Evolutionary conservation across 179 eudicot species (phyloP).

Genomic region (Actinidia chinensis): DNA sequence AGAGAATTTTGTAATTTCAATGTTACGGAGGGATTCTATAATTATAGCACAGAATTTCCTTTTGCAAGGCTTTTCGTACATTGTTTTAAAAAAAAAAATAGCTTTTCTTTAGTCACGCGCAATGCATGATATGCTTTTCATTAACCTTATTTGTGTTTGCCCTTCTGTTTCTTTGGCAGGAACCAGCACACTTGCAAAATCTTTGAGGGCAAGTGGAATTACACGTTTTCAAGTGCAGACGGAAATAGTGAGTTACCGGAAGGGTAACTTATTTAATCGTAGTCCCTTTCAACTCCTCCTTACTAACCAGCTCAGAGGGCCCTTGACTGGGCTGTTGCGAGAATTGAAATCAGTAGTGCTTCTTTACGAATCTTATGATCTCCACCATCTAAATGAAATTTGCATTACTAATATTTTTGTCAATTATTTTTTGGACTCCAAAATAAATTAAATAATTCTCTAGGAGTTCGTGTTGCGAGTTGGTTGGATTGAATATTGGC

Average conservation of each 20-base stretch:
- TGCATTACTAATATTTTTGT: neutral
- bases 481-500: slow-evolving; percentile 6
- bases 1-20: neutral
- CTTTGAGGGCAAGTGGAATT: slow-evolving; percentile 69
- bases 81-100: neutral
- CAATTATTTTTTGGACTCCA: neutral
- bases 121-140: slow-evolving; percentile 4
- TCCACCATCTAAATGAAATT: neutral
- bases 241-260: slow-evolving; percentile 66
- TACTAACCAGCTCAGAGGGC: slow-evolving; percentile 78
- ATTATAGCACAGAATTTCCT: neutral
- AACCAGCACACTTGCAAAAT: slow-evolving; percentile 73
- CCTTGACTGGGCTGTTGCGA: slow-evolving; percentile 74
- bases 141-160: neutral
- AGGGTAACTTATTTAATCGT: slow-evolving; percentile 28
- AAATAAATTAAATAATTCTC: neutral
- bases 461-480: neutral
- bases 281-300: slow-evolving; percentile 81
- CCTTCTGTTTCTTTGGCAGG: slow-evolving; percentile 39
- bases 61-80: neutral
- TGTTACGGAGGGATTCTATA: neutral
- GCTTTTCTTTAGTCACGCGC: neutral
- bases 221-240: slow-evolving; percentile 74
- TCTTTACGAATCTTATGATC: neutral
- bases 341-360: slow-evolving; percentile 57